Evolutionary conservation across 2,329 filamentous ascomycete species (phyloP), one percentile per base, ranked within the genome.

Genomic region (Talaromyces atroroseus): DNA sequence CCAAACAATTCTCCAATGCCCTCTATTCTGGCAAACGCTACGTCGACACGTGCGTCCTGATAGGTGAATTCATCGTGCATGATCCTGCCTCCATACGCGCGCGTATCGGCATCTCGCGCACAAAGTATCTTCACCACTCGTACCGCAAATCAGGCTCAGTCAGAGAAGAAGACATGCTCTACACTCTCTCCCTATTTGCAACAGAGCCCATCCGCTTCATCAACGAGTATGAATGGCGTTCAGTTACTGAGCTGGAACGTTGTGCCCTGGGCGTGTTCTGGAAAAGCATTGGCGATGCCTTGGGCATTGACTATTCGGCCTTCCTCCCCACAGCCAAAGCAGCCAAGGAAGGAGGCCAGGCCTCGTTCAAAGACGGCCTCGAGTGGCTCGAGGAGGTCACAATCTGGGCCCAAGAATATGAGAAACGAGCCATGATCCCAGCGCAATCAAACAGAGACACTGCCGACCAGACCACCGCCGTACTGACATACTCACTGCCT

Each of bases 271-370:
- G 82, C 16, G 84, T 82, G 0, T 83, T 88, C 64, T 91, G 87
- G 87, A 88, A 88, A 69, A 78, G 78, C 52, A 72, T 89, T 16
- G 88, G 87, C 14, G 84, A 90, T 62, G 81, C 82, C 52, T 87
- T 91, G 82, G 79, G 77, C 0, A 87, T 91, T 55, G 71, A 72
- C 2, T 82, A 75, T 49, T 69, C 51, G 14, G 21, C n/a, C 24
- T 58, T 50, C 40, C 40, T 58, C 2, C 56, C 56, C 20, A 50
- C 56, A 11, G 51, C 56, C 2, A 46, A 49, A 54, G 52, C 52
- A 71, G 2, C 65, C 60, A 20, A 20, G 12, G 2, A 20, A 44
- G 38, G n/a, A 44, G 18, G 36, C 12, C 38, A 42, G 5, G 7
- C 38, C 8, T 3, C 38, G 12, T 82, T 77, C 62, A 65, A 67